Evolutionary conservation across 2,329 filamentous ascomycete genomes (phyloP).

Genomic region (Coniochaeta sp.): DNA sequence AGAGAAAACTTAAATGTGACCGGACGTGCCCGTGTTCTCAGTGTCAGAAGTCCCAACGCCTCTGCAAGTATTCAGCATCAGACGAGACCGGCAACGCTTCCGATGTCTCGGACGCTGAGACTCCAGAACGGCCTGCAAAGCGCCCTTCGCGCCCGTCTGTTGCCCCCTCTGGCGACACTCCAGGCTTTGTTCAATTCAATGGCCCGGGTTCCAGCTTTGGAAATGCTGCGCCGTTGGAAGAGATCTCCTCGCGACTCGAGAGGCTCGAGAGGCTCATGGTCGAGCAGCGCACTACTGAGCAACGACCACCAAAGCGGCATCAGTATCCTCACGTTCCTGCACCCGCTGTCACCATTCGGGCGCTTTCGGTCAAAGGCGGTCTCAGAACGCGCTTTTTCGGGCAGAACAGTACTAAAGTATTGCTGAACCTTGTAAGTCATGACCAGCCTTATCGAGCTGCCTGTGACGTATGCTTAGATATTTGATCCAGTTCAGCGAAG

Average conservation of each 20-base stretch:
- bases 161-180: background rate
- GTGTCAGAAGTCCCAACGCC: slow-evolving; percentile 48
- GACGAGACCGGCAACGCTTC: slow-evolving; percentile 29
- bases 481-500: slow-evolving; percentile 40
- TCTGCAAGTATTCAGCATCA: slow-evolving; percentile 39
- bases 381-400: slow-evolving; percentile 44
- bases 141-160: background rate
- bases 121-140: slow-evolving; percentile 18
- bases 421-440: slow-evolving; percentile 43
- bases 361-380: slow-evolving; percentile 41
- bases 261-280: slow-evolving; percentile 44
- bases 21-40: slow-evolving; percentile 49
- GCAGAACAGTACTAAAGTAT: slow-evolving; percentile 43
- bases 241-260: slow-evolving; percentile 42
- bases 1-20: slow-evolving; percentile 51
- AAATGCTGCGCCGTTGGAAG: slow-evolving; percentile 28
- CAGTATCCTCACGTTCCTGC: slow-evolving; percentile 15
- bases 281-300: slow-evolving; percentile 13
- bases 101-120: slow-evolving; percentile 38
- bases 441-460: background rate
- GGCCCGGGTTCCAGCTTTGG: background rate
- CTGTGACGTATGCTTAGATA: slow-evolving; percentile 6
- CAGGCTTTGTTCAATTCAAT: background rate
- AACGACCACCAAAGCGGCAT: background rate
- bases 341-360: slow-evolving; percentile 36